phyloP scores from a whole-genome alignment of 2,329 filamentous ascomycete species.

The Dryadomyces quercivorus region DNA sequence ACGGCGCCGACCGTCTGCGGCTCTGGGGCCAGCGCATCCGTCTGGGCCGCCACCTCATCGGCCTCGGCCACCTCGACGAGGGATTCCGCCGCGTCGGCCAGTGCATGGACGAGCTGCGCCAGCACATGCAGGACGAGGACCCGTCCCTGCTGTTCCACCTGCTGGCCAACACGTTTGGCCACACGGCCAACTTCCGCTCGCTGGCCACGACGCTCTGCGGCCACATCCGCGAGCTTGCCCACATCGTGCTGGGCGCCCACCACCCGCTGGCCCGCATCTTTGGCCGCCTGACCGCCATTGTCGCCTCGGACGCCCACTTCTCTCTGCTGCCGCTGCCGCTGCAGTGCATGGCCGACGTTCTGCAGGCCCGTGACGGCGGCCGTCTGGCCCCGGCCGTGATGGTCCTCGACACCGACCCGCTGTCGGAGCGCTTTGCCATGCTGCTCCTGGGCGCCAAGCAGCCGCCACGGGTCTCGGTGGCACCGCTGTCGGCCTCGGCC shows the following conservation, averaged over 20 bases:
- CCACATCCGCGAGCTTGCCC: constrained; percentile 7
- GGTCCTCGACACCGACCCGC: background rate
- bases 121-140: constrained; percentile 15
- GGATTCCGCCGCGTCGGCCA: constrained; percentile 12
- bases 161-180: constrained; percentile 8
- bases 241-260: constrained; percentile 7
- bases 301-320: constrained; percentile 6
- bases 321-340: constrained; percentile 4
- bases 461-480: background rate
- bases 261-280: constrained; percentile 10
- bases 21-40: constrained; percentile 13
- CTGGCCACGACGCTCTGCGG: constrained; percentile 3
- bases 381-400: background rate
- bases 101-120: constrained; percentile 14
- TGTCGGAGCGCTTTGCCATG: constrained; percentile 1
- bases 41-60: constrained; percentile 11
- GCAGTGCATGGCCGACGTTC: constrained; percentile 3
- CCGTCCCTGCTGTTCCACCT: constrained; percentile 14
- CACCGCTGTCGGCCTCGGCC: no score
- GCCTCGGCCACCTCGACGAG: constrained; percentile 9
- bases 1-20: constrained; percentile 10
- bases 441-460: background rate
- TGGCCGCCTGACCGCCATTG: background rate
- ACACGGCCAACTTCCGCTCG: constrained; percentile 2
- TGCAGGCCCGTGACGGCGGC: constrained; percentile 2